Conservation (phyloP, 1,139 yeast species). For the Kazachstania sp. region DNA sequence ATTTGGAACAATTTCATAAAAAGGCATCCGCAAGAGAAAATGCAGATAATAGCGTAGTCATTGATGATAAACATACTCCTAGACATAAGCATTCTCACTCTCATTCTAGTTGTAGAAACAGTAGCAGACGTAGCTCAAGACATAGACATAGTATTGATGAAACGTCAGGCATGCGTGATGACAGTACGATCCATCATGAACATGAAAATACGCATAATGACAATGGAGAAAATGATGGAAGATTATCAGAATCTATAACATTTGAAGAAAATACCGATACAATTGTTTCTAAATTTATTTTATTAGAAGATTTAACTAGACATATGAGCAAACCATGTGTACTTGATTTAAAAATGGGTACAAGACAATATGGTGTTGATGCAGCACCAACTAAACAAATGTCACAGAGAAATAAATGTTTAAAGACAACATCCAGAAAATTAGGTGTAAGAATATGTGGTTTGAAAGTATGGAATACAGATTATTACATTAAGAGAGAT, state of each 20-base stretch:
- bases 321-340: constrained; percentile 84
- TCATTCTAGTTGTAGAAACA: not conserved
- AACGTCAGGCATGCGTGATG: not conserved
- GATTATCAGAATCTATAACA: constrained; percentile 12
- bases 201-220: not conserved
- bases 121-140: not conserved
- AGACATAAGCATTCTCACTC: constrained; percentile 1
- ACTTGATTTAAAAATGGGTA: constrained; percentile 94
- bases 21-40: constrained; percentile 20
- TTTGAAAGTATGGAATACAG: constrained; percentile 71
- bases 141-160: not conserved
- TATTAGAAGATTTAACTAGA: constrained; percentile 85
- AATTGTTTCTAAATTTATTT: constrained; percentile 49
- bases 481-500: constrained; percentile 59
- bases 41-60: not conserved
- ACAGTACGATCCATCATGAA: not conserved
- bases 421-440: constrained; percentile 65
- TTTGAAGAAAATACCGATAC: constrained; percentile 19
- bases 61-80: not conserved
- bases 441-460: constrained; percentile 95
- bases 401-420: constrained; percentile 79
- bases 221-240: not conserved
- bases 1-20: constrained; percentile 24
- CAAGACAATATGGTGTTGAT: constrained; percentile 95
- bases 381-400: constrained; percentile 63